Evolutionary conservation across 192 early-diverging fungal genomes (phyloP).

Genomic region (Rhizophagus sp.): DNA sequence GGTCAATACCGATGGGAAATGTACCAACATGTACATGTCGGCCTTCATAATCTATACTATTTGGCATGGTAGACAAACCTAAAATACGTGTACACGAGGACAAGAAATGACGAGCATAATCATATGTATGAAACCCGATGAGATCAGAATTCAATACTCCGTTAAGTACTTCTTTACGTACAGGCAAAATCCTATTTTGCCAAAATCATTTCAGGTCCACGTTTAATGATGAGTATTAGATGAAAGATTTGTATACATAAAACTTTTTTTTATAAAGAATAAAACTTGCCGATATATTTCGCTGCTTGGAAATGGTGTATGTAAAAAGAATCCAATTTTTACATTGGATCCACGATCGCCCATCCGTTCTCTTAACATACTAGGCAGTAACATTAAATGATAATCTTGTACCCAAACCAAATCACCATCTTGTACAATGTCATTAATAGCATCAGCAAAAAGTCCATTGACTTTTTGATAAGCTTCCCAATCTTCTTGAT

Average conservation of each 20-base stretch:
- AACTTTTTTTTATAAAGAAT: background rate
- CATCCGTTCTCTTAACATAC: conserved; percentile 74
- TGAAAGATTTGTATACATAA: no score
- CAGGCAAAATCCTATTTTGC: conserved; percentile 77
- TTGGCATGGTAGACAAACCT: conserved; percentile 89
- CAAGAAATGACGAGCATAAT: conserved; percentile 98
- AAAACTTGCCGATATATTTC: conserved; percentile 87
- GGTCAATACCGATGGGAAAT: conserved; percentile 99
- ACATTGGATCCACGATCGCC: conserved; percentile 64
- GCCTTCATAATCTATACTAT: conserved; percentile 92
- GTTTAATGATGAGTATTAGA: background rate
- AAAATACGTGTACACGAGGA: conserved; percentile 96
- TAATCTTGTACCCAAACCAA: conserved; percentile 95
- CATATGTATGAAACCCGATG: conserved; percentile 98
- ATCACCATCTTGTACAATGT: conserved; percentile 87
- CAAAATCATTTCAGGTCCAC: background rate
- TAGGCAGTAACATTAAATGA: conserved; percentile 96
- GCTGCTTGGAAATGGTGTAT: conserved; percentile 95
- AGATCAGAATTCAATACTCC: conserved; percentile 93
- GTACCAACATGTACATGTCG: conserved; percentile 94
- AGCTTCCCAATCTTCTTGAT: conserved; percentile 91
- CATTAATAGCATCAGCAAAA: conserved; percentile 91
- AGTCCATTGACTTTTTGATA: conserved; percentile 89
- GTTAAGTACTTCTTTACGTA: conserved; percentile 88
- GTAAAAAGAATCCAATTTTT: conserved; percentile 98